Evolutionary conservation across 257 asterid genomes (phyloP), one percentile per base, ranked within the genome.

Genomic region (Misopates orontium): DNA sequence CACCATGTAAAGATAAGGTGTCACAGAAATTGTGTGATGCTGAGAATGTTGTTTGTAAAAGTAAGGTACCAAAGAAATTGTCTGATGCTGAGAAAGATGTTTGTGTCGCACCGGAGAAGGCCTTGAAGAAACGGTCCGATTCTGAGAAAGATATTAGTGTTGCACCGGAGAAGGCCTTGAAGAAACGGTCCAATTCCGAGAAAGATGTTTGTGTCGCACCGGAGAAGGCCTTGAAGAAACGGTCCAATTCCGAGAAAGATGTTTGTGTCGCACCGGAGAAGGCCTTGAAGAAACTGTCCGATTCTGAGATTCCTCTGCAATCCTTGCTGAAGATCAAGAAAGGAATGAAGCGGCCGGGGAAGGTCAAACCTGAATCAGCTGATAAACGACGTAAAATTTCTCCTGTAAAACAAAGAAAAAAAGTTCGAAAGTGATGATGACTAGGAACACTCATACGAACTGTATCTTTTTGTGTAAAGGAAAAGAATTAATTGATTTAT

Each of bases 311-410:
- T 2, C 75, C 75, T 4, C 57, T 66, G 66, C 75, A 69, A 44
- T 64, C 74, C 0, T 55, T 70, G 66, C 36, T 69, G 64, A 69
- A 73, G 73, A 62, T 47, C 15, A 83, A 71, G 81, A 82, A 79
- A 70, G 83, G 84, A 64, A 6, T 73, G 52, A 87, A 82, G 71
- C 52, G 79, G 12, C 79, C 84, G 0, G 78, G 32, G 49, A 90
- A 76, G 64, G 47, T 36, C 4, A 79, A 69, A 64, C 47, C 69
- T 10, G 83, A 77, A 60, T 32, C 56, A 6, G 66, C 67, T 32
- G 75, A 69, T 55, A n/a, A 69, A 62, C 79, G 53, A 18, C 49
- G 44, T n/a, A 83, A 75, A 70, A 47, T 56, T 62, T 42, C 75
- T 16, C 67, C 68, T 41, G 72, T 73, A 64, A 84, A 78, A 71